Conservation (phyloP, 2,329 filamentous ascomycete species). For the Cladophialophora exuberans region DNA sequence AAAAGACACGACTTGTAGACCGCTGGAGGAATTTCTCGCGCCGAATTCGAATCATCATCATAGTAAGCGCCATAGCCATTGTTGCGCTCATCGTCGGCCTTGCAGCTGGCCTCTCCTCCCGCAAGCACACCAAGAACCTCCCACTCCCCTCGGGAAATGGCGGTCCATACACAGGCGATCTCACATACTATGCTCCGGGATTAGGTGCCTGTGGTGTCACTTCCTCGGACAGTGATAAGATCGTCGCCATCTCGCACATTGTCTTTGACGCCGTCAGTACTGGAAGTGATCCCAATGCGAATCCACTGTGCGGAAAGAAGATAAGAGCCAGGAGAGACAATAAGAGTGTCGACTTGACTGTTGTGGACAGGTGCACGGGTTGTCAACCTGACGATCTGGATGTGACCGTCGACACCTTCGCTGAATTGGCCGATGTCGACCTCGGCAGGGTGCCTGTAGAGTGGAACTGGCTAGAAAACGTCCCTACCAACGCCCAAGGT, state of each 20-base stretch:
- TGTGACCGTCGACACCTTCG: conserved; percentile 53
- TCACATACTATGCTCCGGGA: conserved; percentile 70
- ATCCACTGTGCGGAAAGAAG: conserved; percentile 68
- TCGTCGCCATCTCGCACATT: conserved; percentile 69
- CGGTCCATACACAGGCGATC: conserved; percentile 62
- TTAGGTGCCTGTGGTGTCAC: conserved; percentile 71
- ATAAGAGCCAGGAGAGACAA: conserved; percentile 63
- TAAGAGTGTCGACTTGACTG: conserved; percentile 62
- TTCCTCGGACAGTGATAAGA: conserved; percentile 57
- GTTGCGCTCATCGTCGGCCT: conserved; percentile 31
- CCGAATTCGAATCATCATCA: conserved; percentile 24
- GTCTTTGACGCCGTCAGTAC: conserved; percentile 64
- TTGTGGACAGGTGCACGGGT: conserved; percentile 68
- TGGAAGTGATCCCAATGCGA: conserved; percentile 62
- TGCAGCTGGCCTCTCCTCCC: conserved; percentile 29
- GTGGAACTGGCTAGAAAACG: conserved; percentile 55
- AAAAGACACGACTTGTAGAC: conserved; percentile 11
- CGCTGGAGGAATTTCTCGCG: conserved; percentile 24
- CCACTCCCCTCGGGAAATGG: conserved; percentile 55
- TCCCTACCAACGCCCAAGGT: conserved; percentile 33
- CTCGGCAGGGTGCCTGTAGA: conserved; percentile 53
- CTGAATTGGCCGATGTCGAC: conserved; percentile 49
- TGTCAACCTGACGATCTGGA: conserved; percentile 55
- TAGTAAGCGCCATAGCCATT: conserved; percentile 21
- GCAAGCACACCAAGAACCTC: conserved; percentile 42